These are phyloP conservation scores for Cyamopsis tetragonoloba DNA, from an alignment of 306 rosid species.

Conservation along the genomic window DNA sequence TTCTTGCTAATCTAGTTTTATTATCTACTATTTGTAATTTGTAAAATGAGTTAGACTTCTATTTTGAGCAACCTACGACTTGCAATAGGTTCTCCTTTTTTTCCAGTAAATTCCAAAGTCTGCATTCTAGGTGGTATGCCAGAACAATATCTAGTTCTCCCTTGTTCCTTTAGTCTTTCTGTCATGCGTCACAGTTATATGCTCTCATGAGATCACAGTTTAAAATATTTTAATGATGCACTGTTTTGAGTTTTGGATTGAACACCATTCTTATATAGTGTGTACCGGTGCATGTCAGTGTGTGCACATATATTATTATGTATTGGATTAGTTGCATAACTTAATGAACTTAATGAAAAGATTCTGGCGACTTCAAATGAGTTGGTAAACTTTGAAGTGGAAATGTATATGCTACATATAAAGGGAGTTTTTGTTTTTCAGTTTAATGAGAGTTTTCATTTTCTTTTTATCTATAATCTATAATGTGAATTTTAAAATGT, in stretches of 20 bases:
- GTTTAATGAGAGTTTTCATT: not conserved
- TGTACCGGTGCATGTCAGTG: not conserved
- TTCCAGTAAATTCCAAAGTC: constrained; percentile 1
- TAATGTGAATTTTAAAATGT: not conserved
- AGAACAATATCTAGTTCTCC: not conserved
- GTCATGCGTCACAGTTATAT: not conserved
- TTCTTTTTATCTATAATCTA: not conserved
- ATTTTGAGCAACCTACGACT: not conserved
- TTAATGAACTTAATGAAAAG: not conserved
- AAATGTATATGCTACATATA: not conserved
- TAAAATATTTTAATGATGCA: not conserved
- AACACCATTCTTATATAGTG: not conserved
- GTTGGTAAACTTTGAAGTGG: constrained; percentile 6
- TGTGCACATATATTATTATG: constrained; percentile 1
- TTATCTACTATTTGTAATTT: not conserved
- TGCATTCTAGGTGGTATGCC: constrained; percentile 15
- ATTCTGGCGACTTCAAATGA: not conserved
- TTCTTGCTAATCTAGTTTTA: not conserved
- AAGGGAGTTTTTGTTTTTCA: not conserved
- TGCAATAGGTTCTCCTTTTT: not conserved
- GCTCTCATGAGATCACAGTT: not conserved
- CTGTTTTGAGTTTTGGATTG: not conserved
- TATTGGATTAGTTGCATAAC: not conserved
- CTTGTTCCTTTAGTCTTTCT: not conserved
- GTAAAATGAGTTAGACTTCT: not conserved